Evolutionary conservation across 2,329 filamentous ascomycete genomes (phyloP), one percentile per base, ranked within the genome.

Genomic region (Colletotrichum plurivorum): DNA sequence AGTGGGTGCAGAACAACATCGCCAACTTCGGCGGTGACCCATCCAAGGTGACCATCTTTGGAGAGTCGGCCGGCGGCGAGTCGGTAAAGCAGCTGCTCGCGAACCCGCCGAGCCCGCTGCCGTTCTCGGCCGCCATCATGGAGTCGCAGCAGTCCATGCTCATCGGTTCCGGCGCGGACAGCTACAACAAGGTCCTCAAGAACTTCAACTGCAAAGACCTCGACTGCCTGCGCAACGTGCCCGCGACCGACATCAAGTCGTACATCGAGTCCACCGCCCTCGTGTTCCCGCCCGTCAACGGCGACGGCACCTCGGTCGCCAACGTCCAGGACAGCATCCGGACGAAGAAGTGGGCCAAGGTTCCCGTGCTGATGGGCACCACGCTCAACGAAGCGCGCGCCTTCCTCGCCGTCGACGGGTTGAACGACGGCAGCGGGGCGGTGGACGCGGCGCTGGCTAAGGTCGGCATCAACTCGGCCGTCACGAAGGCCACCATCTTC

Each of bases 1-100:
- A 89, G 67, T 92, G 89, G 89, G 82, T 89, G 0, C 84, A 85
- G 16, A 85, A 88, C 69, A 90, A 91, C 69, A 90, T 91, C 58
- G 84, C 79, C 0, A 80, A 84, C 0, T 92, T 92, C 73, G 90
- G 90, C 2, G 90, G 90, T 2, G 89, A 92, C 73, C 86, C 89
- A 0, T 76, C 78, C 1, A 87, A 87, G 65, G 88, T 91, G 3
- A 91, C 89, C 0, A 87, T 91, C 51, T 90, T 86, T 83, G 89
- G 89, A 5, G 83, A 90, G 72, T 83, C 80, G 4, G 85, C 86
- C 0, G 85, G 86, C 3, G 78, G 82, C 0, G 89, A 89, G 20
- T 69, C 67, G 5, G 67, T 69, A 4, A 69, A 69, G 25, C 67
- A 69, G 36, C 74, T 78, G 1, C 36, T 78, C 10, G 73, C 73